These are phyloP conservation scores for Neonectria sp. DNA, from an alignment of 2,329 filamentous ascomycete species.

Conservation along the genomic window DNA sequence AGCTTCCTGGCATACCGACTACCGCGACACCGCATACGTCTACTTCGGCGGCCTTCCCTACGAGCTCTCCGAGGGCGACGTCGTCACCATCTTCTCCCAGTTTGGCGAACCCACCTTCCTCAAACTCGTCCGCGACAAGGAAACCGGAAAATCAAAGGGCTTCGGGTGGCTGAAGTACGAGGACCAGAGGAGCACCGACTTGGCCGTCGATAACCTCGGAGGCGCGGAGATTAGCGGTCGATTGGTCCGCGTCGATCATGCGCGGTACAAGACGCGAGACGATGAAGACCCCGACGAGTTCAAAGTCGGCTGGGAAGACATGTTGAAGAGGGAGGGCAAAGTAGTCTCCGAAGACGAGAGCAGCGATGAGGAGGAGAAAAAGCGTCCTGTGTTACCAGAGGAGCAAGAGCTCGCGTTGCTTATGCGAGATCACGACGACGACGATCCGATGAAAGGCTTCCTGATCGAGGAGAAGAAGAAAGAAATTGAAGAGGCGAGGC, in stretches of 20 bases:
- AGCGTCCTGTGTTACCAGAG: conserved; percentile 80
- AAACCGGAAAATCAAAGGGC: conserved; percentile 94
- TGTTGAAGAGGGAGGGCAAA: conserved; percentile 67
- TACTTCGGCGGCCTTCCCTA: conserved; percentile 96
- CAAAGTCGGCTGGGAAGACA: conserved; percentile 72
- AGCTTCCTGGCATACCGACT: conserved; percentile 97
- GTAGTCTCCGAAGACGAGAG: conserved; percentile 61
- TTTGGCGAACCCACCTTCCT: conserved; percentile 96
- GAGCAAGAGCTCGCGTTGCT: conserved; percentile 84
- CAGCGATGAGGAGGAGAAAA: conserved; percentile 62
- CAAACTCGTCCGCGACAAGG: conserved; percentile 93
- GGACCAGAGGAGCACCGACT: conserved; percentile 94
- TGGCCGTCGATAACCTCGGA: conserved; percentile 96
- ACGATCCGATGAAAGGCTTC: conserved; percentile 97
- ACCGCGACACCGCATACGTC: conserved; percentile 96
- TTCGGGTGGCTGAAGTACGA: conserved; percentile 99
- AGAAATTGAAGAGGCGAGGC: conserved; percentile 80
- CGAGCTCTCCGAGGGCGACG: conserved; percentile 94
- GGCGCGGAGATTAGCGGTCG: conserved; percentile 88
- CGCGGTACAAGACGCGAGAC: conserved; percentile 89
- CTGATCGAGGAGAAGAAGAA: conserved; percentile 92
- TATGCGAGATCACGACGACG: conserved; percentile 87
- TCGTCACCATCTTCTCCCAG: conserved; percentile 97
- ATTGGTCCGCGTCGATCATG: conserved; percentile 90
- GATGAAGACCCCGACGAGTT: conserved; percentile 78